phyloP scores from a whole-genome alignment of 225 moss, liverwort and hornwort genomes.

The Anthoceros angustus region DNA sequence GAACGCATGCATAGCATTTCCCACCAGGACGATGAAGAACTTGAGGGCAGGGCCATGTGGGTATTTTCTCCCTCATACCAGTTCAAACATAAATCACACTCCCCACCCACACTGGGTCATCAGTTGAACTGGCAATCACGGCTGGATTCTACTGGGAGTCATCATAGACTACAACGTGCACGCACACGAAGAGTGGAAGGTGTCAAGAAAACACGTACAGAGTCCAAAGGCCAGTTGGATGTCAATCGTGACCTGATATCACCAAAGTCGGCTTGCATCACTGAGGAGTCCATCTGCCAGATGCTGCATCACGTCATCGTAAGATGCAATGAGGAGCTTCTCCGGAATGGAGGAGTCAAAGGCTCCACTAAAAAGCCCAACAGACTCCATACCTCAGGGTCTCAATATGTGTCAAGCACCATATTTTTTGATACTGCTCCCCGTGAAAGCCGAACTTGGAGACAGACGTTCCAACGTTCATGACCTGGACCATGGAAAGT shows the following conservation, averaged over 20 bases:
- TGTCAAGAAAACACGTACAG: constrained; percentile 24
- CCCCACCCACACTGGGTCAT: too few species aligned
- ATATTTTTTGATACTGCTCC: constrained; percentile 37
- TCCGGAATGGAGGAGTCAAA: background rate
- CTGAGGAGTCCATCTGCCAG: constrained; percentile 53
- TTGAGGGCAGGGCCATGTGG: too few species aligned
- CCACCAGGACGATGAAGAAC: too few species aligned
- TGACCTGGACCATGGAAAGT: constrained; percentile 25
- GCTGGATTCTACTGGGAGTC: too few species aligned
- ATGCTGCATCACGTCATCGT: constrained; percentile 28
- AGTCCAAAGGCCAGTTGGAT: constrained; percentile 47
- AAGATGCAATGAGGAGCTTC: background rate
- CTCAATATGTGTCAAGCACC: constrained; percentile 89
- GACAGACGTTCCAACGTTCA: constrained; percentile 61
- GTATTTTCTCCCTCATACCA: too few species aligned
- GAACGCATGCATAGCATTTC: too few species aligned
- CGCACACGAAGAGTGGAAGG: background rate
- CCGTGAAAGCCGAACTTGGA: constrained; percentile 84
- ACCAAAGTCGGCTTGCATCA: constrained; percentile 43
- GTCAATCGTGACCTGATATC: constrained; percentile 66
- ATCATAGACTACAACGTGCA: too few species aligned
- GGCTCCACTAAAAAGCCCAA: background rate
- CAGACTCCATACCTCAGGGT: constrained; percentile 41
- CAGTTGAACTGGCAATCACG: too few species aligned
- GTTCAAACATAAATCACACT: too few species aligned